These are phyloP conservation scores for Collybiopsis luxurians DNA, from an alignment of 768 basidiomycete species.

Conservation along the genomic window DNA sequence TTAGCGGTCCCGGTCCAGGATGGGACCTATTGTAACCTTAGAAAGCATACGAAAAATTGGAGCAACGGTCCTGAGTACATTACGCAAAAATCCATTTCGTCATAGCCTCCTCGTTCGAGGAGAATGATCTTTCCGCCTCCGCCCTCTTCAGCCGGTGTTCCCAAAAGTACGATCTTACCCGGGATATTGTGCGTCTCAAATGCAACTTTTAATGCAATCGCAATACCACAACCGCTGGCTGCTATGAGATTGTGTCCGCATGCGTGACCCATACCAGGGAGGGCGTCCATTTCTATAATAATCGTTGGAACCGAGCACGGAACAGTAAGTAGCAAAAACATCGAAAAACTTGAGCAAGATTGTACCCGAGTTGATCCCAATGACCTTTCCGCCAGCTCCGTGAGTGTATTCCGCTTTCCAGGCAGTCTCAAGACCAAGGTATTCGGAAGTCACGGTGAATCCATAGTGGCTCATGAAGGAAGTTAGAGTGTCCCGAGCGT, in stretches of 20 bases:
- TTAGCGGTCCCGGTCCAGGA: conserved; percentile 53
- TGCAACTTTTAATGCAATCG: conserved; percentile 70
- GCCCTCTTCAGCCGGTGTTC: conserved; percentile 84
- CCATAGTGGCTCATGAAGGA: conserved; percentile 65
- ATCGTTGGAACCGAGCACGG: too few species aligned
- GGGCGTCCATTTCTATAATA: conserved; percentile 41
- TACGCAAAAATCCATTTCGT: conserved; percentile 77
- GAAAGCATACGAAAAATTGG: background rate
- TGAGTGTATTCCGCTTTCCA: conserved; percentile 73
- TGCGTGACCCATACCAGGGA: conserved; percentile 41
- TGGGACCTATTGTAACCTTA: conserved; percentile 55
- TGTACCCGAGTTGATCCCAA: conserved; percentile 78
- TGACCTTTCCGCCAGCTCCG: conserved; percentile 56
- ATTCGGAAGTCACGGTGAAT: conserved; percentile 68
- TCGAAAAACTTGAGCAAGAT: conserved; percentile 28
- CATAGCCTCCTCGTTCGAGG: conserved; percentile 73
- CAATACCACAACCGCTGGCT: conserved; percentile 70
- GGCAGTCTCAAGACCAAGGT: conserved; percentile 70
- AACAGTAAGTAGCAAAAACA: background rate
- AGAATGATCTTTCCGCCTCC: conserved; percentile 78
- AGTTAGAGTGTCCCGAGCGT: conserved; percentile 69
- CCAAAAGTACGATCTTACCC: conserved; percentile 71
- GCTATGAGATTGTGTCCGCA: conserved; percentile 87
- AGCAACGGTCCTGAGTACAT: conserved; percentile 44
- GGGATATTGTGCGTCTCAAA: conserved; percentile 58